Base-by-base conservation (phyloP, 2,329 filamentous ascomycete genomes). In the Lecanicillium sp. region DNA sequence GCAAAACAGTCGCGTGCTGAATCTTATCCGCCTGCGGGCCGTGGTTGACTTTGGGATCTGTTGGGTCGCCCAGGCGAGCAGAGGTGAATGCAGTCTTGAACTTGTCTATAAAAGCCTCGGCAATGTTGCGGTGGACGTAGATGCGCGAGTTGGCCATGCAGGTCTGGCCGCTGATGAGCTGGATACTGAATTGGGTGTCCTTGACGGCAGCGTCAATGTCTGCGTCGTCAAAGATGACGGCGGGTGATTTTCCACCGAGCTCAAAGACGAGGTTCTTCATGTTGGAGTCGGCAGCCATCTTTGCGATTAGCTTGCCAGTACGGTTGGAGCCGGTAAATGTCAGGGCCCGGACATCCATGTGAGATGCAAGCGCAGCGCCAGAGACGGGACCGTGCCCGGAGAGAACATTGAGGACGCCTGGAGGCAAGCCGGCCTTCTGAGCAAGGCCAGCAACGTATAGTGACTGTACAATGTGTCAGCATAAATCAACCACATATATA, bases 261-360 rank as follows among this genome's bases (percentile, higher is more conserved):
- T 75, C 71, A n/a, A 75, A 60, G 4, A 70, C 73, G 34, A 75
- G 65, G 48, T 72, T 73, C 56, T 75, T 75, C 54, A 70, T 54
- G 42, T 71, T 71, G 36, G 61, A 81, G 0, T 68, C 60, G 3
- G 74, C 65, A 2, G 80, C 78, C 58, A 73, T 67, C 51, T 79
- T 80, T 76, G 83, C 81, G 43, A 84, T 81, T 48, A 78, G 68
- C 35, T 71, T 70, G n/a, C 75, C 80, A 2, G 79, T 84, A 4
- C 63, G 64, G 2, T 78, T 84, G 16, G 71, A 78, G 33, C 80
- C 80, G 0, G 45, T 47, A 20, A 47, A 45, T 11, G 39, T 25
- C 4, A 47, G 25, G 9, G 29, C 40, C 5, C 41, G 35, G 27
- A 47, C 34, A 12, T 45, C 39, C 41, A 43, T 42, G 32, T 45